phyloP scores from a whole-genome alignment of 2,329 filamentous ascomycete genomes.

The Venturia aucupariae region DNA sequence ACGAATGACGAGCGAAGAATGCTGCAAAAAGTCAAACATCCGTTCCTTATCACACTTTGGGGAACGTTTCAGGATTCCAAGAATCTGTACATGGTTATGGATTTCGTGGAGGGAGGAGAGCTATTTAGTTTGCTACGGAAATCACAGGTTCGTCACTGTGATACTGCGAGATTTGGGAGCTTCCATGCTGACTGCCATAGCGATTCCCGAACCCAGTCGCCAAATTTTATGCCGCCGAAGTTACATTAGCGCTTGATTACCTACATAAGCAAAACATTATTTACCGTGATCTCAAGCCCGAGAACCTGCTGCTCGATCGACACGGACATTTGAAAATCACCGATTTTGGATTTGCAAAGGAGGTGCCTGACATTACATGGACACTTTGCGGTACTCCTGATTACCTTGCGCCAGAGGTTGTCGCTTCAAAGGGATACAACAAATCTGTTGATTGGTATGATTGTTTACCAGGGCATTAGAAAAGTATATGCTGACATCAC shows the following conservation, averaged over 20 bases:
- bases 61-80: slow-evolving; percentile 93
- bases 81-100: slow-evolving; percentile 99
- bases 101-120: slow-evolving; percentile 97
- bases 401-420: slow-evolving; percentile 93
- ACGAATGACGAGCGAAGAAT: slow-evolving; percentile 96
- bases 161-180: background rate
- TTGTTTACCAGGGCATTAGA: slow-evolving; percentile 7
- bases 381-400: slow-evolving; percentile 96
- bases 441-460: slow-evolving; percentile 97
- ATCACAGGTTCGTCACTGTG: slow-evolving; percentile 60
- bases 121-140: slow-evolving; percentile 91
- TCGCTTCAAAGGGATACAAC: slow-evolving; percentile 99
- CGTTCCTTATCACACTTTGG: slow-evolving; percentile 96
- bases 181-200: slow-evolving; percentile 39
- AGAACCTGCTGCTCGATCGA: slow-evolving; percentile 83
- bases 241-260: slow-evolving; percentile 90
- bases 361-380: slow-evolving; percentile 98
- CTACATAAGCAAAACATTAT: slow-evolving; percentile 93
- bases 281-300: slow-evolving; percentile 93
- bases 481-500: slow-evolving; percentile 13
- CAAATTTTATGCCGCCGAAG: slow-evolving; percentile 98
- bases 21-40: slow-evolving; percentile 94
- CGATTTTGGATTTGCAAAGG: slow-evolving; percentile 97
- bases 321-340: slow-evolving; percentile 96
- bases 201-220: slow-evolving; percentile 97